Evolutionary conservation across 495 filamentous ascomycete genomes (phyloP).

Genomic region (Apodospora peruviana): DNA sequence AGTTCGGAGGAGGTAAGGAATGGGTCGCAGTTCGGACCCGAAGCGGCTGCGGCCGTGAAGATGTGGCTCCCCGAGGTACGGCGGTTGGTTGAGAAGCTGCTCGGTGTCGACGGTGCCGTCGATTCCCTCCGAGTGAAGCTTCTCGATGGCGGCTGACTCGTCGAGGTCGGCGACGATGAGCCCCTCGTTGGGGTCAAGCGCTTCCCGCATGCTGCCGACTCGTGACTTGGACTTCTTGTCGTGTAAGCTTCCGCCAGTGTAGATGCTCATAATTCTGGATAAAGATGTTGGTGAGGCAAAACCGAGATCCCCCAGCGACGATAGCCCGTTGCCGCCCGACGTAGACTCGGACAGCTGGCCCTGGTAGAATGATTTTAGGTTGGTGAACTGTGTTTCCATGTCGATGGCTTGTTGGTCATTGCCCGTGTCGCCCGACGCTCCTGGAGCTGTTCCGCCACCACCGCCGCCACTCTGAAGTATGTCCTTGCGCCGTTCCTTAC

Average conservation of each 20-base stretch:
- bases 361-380: conserved; percentile 66
- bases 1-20: conserved; percentile 74
- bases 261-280: conserved; percentile 85
- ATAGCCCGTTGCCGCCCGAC: conserved; percentile 43
- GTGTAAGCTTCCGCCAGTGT: conserved; percentile 57
- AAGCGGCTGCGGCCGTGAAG: conserved; percentile 52
- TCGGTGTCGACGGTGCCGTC: conserved; percentile 31
- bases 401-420: conserved; percentile 22
- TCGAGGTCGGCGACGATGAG: conserved; percentile 49
- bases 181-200: conserved; percentile 61
- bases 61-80: conserved; percentile 30
- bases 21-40: conserved; percentile 64
- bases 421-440: conserved; percentile 1
- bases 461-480: conserved; percentile 14
- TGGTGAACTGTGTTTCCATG: conserved; percentile 44
- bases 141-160: conserved; percentile 45
- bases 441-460: not conserved
- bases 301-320: conserved; percentile 54
- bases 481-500: conserved; percentile 41
- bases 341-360: conserved; percentile 58
- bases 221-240: conserved; percentile 66
- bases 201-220: conserved; percentile 71
- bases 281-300: conserved; percentile 75
- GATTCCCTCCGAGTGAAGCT: conserved; percentile 38
- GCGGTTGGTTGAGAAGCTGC: conserved; percentile 34